These are phyloP conservation scores for Trichoderma oligosporum DNA, from an alignment of 2,329 filamentous ascomycete species.

Conservation along the genomic window DNA sequence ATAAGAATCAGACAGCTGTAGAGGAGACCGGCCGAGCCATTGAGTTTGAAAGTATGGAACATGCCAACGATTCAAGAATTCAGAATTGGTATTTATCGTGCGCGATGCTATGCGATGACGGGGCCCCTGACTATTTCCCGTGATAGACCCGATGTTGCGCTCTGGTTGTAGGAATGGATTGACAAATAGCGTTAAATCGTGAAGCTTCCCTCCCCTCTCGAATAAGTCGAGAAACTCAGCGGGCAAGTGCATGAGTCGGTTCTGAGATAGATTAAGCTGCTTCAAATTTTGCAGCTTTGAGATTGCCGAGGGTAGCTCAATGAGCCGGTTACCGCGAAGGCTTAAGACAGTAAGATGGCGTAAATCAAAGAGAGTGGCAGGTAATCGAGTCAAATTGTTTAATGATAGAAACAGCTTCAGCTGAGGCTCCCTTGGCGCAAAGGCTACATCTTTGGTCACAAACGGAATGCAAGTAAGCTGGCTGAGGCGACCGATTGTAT, in stretches of 20 bases:
- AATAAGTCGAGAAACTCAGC: conserved; percentile 59
- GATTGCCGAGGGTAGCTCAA: conserved; percentile 58
- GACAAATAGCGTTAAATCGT: conserved; percentile 54
- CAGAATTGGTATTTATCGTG: neutral
- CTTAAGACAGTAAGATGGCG: conserved; percentile 61
- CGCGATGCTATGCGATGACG: neutral
- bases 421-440: conserved; percentile 54
- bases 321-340: conserved; percentile 60
- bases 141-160: neutral
- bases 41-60: conserved; percentile 26
- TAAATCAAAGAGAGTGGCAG: conserved; percentile 58
- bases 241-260: conserved; percentile 57
- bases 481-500: conserved; percentile 54
- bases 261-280: conserved; percentile 64
- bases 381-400: conserved; percentile 56
- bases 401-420: conserved; percentile 59
- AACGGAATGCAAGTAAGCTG: conserved; percentile 52
- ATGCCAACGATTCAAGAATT: neutral
- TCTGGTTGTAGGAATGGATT: conserved; percentile 57
- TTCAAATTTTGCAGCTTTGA: conserved; percentile 54
- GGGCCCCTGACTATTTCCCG: conserved; percentile 6
- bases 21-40: conserved; percentile 31
- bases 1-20: conserved; percentile 32
- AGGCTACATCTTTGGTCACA: conserved; percentile 55
- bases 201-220: conserved; percentile 42